Base-by-base conservation (phyloP, 345 rosid genomes). In the Citrus reticulata region DNA sequence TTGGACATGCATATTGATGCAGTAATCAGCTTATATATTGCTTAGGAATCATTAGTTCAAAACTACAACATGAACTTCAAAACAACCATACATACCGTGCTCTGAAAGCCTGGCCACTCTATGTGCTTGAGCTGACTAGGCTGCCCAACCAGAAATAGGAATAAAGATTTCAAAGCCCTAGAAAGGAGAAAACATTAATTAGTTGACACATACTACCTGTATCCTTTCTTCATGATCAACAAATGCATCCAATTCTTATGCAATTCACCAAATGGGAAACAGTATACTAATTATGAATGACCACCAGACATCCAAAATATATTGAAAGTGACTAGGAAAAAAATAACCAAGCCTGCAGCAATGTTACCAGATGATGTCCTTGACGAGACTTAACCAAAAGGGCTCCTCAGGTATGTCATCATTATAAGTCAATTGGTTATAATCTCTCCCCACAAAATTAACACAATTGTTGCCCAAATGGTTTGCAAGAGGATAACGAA, bases 121-220 rank as follows among this genome's bases (percentile, higher is more conserved):
- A 94, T 87, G 88, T 88, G 88, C 86, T 88, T 94, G 32, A 94
- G 88, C 84, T 92, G 93, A 67, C 95, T 77, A 24, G 98, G 98
- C 74, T 94, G 98, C 91, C 88, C 97, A 68, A 40, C 79, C 79
- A 94, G 85, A 81, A 94, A 92, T 24, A 65, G 30, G 30, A 85
- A 80, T 74, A 92, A 40, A 32, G 88, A 85, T 78, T 83, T 90
- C 78, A 87, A 65, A 59, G 83, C 85, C 97, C 97, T 93, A 80
- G 42, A 78, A 67, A 42, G 29, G 61, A 55, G 49, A 74, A 68
- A 71, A 65, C 29, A 72, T 46, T 27, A 25, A 30, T 77, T 25
- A 70, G 68, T 63, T 62, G 7, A 49, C 22, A 5, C 3, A 61
- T 34, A 30, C 58, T 58, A 72, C 6, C 32, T 1, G 46, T 30